A percentile compares a stretch with the other conserved stretches of the same genome.
These are phyloP conservation scores for Metschnikowia cubensis DNA, from an alignment of 805 yeast species.

Conservation along the genomic window DNA sequence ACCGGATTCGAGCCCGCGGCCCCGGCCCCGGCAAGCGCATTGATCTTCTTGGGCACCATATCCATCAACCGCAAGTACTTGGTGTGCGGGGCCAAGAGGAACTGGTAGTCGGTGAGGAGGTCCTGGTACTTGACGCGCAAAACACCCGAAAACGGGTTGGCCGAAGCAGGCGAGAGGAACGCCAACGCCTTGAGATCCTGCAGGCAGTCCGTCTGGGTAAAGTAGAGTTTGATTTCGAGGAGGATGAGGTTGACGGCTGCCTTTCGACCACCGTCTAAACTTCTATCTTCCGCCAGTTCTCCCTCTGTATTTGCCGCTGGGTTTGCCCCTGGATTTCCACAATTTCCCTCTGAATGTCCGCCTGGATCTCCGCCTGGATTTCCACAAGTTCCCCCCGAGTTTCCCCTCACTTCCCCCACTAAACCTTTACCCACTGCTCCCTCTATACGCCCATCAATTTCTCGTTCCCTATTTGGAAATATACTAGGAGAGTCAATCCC, in stretches of 20 bases:
- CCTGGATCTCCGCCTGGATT: no score
- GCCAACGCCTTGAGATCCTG: slow-evolving; percentile 7
- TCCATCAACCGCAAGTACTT: slow-evolving; percentile 21
- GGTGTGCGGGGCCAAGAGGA: slow-evolving; percentile 14
- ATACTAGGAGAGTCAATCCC: no score
- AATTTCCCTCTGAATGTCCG: no score
- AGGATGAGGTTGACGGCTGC: background rate
- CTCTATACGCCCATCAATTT: no score
- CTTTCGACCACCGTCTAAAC: background rate
- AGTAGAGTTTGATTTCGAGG: slow-evolving; percentile 11
- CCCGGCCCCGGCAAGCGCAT: slow-evolving; percentile 5
- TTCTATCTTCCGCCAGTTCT: no score
- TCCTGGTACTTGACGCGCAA: slow-evolving; percentile 30
- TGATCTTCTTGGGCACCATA: slow-evolving; percentile 31
- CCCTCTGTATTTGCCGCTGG: no score
- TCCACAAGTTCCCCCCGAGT: no score
- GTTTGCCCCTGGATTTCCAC: no score
- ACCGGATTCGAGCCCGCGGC: slow-evolving; percentile 2
- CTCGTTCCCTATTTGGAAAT: no score
- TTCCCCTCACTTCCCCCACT: no score
- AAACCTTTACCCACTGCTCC: no score
- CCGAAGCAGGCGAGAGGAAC: slow-evolving; percentile 10
- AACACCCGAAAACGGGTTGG: slow-evolving; percentile 5
- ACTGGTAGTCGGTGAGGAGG: slow-evolving; percentile 30
- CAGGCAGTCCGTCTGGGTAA: background rate